These are phyloP conservation scores for Globisporangium megalacanthum DNA, from an alignment of 352 stramenopile genomes.

Conservation along the genomic window DNA sequence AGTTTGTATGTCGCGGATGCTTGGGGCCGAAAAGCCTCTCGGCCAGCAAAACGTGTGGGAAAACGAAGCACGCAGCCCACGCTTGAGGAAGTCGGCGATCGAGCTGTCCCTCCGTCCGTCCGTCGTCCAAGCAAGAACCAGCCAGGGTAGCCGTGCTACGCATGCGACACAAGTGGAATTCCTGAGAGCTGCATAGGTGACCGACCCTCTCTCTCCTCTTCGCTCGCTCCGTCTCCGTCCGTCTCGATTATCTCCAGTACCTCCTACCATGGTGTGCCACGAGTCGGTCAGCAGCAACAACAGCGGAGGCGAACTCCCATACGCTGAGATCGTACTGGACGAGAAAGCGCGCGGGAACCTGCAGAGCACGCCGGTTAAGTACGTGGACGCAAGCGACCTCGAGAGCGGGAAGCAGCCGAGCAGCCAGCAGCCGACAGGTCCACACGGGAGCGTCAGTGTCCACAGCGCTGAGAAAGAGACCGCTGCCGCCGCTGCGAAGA, in stretches of 20 bases:
- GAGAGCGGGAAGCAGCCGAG: slow-evolving; percentile 17
- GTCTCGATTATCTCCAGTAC: not conserved
- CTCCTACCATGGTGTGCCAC: slow-evolving; percentile 11
- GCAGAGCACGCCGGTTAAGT: slow-evolving; percentile 19
- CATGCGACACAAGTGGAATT: slow-evolving; percentile 15
- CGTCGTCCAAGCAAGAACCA: too few relatives aligned
- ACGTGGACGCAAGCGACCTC: slow-evolving; percentile 23
- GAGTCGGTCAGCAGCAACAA: slow-evolving; percentile 37
- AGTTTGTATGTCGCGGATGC: slow-evolving; percentile 5
- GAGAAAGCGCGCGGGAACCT: slow-evolving; percentile 20
- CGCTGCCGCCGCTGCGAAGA: slow-evolving; percentile 19
- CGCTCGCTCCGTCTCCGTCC: not conserved
- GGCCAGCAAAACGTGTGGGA: too few relatives aligned
- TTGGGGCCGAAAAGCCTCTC: too few relatives aligned
- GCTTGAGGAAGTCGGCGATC: not conserved
- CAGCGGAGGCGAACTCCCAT: slow-evolving; percentile 36
- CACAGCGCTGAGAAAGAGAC: slow-evolving; percentile 4
- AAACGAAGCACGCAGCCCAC: not conserved
- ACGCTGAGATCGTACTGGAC: slow-evolving; percentile 54
- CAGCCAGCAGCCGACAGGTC: slow-evolving; percentile 8
- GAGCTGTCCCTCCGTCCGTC: too few relatives aligned
- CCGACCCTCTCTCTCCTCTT: not conserved
- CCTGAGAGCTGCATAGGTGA: slow-evolving; percentile 10
- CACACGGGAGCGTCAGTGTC: slow-evolving; percentile 6
- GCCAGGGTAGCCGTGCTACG: not conserved